Conservation (phyloP, 108 stramenopile genomes). For the Ochromonas danica region DNA sequence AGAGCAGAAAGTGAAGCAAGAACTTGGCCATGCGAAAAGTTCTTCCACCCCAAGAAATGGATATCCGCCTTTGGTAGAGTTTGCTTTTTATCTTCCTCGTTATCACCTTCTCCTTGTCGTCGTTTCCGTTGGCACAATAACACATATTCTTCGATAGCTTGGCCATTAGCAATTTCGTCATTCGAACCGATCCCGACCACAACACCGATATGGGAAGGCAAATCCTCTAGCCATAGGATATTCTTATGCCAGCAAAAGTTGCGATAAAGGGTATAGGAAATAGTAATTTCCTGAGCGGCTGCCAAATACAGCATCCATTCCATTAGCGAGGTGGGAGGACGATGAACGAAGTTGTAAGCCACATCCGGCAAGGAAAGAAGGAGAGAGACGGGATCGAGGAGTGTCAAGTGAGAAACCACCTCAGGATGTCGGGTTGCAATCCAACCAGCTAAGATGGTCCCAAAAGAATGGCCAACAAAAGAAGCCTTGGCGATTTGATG, state of each 20-base stretch:
- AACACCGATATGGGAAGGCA: constrained; percentile 56
- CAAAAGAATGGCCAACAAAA: constrained; percentile 80
- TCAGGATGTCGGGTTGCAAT: constrained; percentile 11
- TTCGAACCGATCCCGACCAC: constrained; percentile 64
- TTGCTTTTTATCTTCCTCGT: no score
- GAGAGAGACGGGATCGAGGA: constrained; percentile 80
- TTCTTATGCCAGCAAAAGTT: constrained; percentile 84
- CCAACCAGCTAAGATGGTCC: constrained; percentile 47
- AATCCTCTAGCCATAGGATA: constrained; percentile 77
- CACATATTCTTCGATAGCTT: neutral
- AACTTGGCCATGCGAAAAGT: constrained; percentile 7
- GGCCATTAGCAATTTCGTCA: constrained; percentile 63
- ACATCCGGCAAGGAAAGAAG: constrained; percentile 75
- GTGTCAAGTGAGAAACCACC: constrained; percentile 60
- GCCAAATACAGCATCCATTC: constrained; percentile 58
- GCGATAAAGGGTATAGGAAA: constrained; percentile 70
- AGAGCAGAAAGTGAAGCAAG: neutral
- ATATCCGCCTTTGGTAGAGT: neutral
- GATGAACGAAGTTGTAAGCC: constrained; percentile 74
- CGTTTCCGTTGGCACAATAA: neutral
- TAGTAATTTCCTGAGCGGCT: constrained; percentile 69
- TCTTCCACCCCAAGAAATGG: neutral
- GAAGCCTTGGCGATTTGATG: constrained; percentile 39
- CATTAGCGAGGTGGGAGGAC: constrained; percentile 19
- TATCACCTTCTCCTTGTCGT: no score